Conservation (phyloP, 2,329 filamentous ascomycete genomes). For the Penicillium sp. region DNA sequence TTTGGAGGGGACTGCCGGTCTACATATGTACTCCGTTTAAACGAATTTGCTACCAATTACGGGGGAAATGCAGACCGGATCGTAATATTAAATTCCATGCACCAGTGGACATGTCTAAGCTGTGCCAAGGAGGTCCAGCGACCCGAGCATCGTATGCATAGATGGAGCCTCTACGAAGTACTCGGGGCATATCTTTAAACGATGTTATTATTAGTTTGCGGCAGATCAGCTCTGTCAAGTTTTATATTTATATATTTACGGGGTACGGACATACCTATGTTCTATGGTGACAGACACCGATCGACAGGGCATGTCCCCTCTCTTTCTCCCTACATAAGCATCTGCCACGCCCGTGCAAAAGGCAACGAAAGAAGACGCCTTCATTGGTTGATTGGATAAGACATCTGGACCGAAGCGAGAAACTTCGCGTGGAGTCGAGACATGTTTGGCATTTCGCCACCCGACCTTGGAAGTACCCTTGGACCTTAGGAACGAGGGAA, state of each 20-base stretch:
- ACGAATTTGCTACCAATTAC: slow-evolving; percentile 1
- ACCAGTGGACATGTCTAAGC: background rate
- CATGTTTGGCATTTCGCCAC: background rate
- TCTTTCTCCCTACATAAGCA: background rate
- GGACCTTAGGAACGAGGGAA: background rate
- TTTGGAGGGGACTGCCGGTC: background rate
- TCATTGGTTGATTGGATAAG: background rate
- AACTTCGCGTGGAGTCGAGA: slow-evolving; percentile 2
- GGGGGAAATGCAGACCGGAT: slow-evolving; percentile 8
- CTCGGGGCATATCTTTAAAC: slow-evolving; percentile 4
- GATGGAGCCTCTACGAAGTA: background rate
- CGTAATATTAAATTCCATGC: slow-evolving; percentile 10
- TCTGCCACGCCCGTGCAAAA: slow-evolving; percentile 12
- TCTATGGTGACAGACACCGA: slow-evolving; percentile 1
- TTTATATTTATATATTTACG: background rate
- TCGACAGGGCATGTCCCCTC: slow-evolving; percentile 13
- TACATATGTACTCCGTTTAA: background rate
- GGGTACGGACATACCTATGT: background rate
- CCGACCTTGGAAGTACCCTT: background rate
- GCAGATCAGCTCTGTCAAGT: slow-evolving; percentile 4
- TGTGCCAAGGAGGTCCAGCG: background rate
- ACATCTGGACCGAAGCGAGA: background rate
- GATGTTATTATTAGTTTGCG: slow-evolving; percentile 2
- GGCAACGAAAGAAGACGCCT: background rate
- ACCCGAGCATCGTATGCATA: background rate